These are phyloP conservation scores for Microbotryomycetes sp. DNA, from an alignment of 1,284 basidiomycete genomes.

Conservation along the genomic window DNA sequence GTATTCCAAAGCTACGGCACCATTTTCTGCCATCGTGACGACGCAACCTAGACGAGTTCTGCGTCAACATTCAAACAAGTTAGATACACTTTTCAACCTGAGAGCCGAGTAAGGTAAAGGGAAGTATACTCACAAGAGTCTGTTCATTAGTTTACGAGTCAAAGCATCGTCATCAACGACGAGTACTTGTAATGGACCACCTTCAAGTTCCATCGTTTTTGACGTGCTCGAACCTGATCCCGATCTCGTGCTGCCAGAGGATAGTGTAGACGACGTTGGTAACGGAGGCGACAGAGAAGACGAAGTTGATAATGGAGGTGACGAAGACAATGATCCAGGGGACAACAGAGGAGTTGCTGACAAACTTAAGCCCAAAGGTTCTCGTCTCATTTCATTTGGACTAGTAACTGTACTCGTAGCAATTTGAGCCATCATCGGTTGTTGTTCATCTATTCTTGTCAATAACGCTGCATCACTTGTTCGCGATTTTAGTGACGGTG, in stretches of 20 bases:
- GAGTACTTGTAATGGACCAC: slow-evolving; percentile 38
- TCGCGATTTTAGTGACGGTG: not conserved
- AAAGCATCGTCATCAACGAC: slow-evolving; percentile 52
- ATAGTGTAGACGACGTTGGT: not conserved
- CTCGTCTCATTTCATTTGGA: not conserved
- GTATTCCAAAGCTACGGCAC: slow-evolving; percentile 66
- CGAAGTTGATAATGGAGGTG: not conserved
- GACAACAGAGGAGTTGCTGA: not conserved
- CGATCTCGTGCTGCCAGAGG: not conserved
- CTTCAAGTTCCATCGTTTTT: not conserved
- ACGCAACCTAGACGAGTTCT: slow-evolving; percentile 66
- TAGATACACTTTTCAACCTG: too few relatives aligned
- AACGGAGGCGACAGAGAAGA: not conserved
- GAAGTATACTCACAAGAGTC: too few relatives aligned
- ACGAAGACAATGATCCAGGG: not conserved
- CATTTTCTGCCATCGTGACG: slow-evolving; percentile 78
- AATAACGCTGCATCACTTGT: not conserved
- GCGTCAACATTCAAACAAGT: too few relatives aligned
- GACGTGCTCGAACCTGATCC: not conserved
- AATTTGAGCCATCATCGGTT: not conserved
- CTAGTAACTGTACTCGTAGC: not conserved
- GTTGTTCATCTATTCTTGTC: not conserved
- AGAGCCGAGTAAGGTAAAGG: too few relatives aligned
- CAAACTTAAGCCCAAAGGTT: not conserved
- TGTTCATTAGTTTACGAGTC: slow-evolving; percentile 71